phyloP scores from a whole-genome alignment of 257 asterid species.

The Jaltomata sinuosa region DNA sequence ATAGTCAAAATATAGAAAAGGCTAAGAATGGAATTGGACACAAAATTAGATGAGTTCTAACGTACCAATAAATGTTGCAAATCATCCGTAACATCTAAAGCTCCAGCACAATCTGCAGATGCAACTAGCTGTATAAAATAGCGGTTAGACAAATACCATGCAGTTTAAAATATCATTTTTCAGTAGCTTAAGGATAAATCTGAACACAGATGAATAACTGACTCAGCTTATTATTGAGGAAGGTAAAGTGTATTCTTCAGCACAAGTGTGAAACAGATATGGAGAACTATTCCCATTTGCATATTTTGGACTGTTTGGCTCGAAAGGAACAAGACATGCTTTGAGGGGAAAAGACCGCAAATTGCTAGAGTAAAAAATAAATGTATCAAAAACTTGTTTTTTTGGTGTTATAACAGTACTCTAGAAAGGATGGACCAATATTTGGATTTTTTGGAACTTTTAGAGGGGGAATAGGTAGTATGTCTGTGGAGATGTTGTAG shows the following conservation, averaged over 20 bases:
- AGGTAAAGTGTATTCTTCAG: not conserved
- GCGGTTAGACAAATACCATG: not conserved
- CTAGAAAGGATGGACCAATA: too few relatives aligned
- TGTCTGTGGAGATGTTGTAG: too few relatives aligned
- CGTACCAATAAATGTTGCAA: conserved; percentile 90
- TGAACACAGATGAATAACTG: not conserved
- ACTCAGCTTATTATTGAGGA: not conserved
- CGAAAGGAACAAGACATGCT: too few relatives aligned
- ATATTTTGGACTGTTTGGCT: too few relatives aligned
- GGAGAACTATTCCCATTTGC: too few relatives aligned
- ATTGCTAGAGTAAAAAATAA: too few relatives aligned
- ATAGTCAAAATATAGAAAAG: not conserved
- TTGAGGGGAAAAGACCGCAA: too few relatives aligned
- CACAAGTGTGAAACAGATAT: too few relatives aligned
- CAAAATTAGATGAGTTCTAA: not conserved
- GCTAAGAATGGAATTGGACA: not conserved
- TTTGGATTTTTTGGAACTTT: too few relatives aligned
- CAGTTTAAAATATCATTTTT: not conserved
- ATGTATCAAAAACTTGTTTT: too few relatives aligned
- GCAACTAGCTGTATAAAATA: conserved; percentile 76
- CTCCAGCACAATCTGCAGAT: conserved; percentile 98
- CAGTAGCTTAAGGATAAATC: not conserved
- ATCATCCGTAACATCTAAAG: conserved; percentile 87
- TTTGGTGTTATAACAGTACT: too few relatives aligned
- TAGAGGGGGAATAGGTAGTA: too few relatives aligned